Base-by-base conservation (phyloP, 2,329 filamentous ascomycete species). In the Ophiostoma piceae region DNA sequence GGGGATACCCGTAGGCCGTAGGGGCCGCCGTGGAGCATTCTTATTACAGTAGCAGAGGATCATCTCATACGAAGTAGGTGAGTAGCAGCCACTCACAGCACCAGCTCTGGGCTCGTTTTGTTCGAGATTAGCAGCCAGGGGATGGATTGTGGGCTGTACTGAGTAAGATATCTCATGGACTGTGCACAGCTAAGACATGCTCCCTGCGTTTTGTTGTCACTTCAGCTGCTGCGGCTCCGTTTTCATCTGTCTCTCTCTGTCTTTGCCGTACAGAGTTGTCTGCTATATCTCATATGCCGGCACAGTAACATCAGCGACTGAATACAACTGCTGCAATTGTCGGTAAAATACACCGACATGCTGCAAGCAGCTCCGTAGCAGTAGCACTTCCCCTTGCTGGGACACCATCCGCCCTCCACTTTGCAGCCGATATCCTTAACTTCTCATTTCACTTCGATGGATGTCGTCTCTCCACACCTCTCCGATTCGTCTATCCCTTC, bases 51-150 rank as follows among this genome's bases (percentile, higher is more conserved):
- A 43, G 43, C 43, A 47, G 43, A 47, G 43, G 43, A 47, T 16
- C 41, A 19, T 47, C 43, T 6, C 5, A 12, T 22, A 57, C n/a
- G 19, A 16, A n/a, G 43, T 19, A 19, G 14, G 5, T 19, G 11
- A 22, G 35, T 6, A 51, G 19, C 57, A 62, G 26, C 57, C 57
- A 62, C 57, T 62, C 57, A 62, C 26, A 62, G 57, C 57, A 62
- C 57, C 26, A 19, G 57, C 26, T 16, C 26, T 26, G 26, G 22
- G 57, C 57, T 29, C 57, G 57, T 62, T 62, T 62, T 62, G 57
- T 62, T 62, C 35, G 8, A 35, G 35, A 35, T 35, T 6, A 8
- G 8, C 35, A 62, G 57, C 57, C 12, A 35, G 57, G 57, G 57
- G 12, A 62, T 62, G 51, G 22, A 26, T 57, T 26, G 11, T 26